phyloP scores from a whole-genome alignment of 2,329 filamentous ascomycete genomes.

The Botrytis fragariae region DNA sequence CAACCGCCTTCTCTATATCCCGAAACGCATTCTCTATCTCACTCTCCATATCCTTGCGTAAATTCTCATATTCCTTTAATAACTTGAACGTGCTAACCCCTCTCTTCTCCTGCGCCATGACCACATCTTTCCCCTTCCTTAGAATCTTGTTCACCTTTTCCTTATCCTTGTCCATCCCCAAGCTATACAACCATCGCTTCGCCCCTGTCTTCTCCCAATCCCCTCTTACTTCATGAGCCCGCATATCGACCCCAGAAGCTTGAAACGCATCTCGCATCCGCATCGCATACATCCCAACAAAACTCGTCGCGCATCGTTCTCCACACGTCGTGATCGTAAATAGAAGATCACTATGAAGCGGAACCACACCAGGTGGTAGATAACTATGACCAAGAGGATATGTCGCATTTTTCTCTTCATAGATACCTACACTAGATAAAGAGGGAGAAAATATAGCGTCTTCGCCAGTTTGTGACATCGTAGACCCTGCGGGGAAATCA shows the following conservation, averaged over 20 bases:
- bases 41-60: not conserved
- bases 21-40: not conserved
- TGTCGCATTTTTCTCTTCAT: not conserved
- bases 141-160: not conserved
- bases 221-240: not conserved
- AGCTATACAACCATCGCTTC: not conserved
- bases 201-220: conserved; percentile 4
- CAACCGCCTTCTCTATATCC: not conserved
- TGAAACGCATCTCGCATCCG: conserved; percentile 9
- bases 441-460: not conserved
- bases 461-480: not conserved
- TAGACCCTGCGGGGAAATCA: not conserved
- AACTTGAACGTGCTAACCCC: not conserved
- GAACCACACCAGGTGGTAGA: not conserved
- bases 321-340: not conserved
- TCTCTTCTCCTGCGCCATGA: not conserved
- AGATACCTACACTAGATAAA: not conserved
- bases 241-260: not conserved
- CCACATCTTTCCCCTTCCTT: not conserved
- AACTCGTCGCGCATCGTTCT: not conserved
- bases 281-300: not conserved
- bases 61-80: not conserved
- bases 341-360: not conserved
- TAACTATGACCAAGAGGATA: conserved; percentile 16
- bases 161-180: conserved; percentile 6